Base-by-base conservation (phyloP, 169 alveolate genomes). In the Cryptosporidium meleagridis region DNA sequence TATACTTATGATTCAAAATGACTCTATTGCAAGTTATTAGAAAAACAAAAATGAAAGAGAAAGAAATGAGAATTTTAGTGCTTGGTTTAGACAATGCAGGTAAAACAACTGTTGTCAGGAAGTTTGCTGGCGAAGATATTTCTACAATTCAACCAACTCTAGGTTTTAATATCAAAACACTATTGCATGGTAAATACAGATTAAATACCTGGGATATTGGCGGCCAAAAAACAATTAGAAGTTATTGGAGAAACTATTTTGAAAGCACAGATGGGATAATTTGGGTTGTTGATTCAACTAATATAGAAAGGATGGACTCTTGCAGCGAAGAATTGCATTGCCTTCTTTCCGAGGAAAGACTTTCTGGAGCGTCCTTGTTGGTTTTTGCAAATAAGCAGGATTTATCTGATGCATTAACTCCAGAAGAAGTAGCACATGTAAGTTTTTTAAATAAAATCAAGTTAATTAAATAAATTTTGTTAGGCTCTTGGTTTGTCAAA, bases 121-220 rank as follows among this genome's bases (percentile, higher is more conserved):
- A 97, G 51, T 93, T 97, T 91, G 94, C 95, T 70, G 98, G 98
- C 2, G 99, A 97, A 91, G 98, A 97, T 93, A 95, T 94, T 48
- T 92, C 94, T 44, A 91, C 91, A 69, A 95, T 97, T 65, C 95
- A 96, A 68, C 99, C 99, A 9, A 98, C 99, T 39, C 94, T 97
- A 61, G 99, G 99, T 10, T 98, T 98, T 91, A 91, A 91, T 91
- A 89, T 70, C 44, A 72, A 85, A 70, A 91, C 85, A 9, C 41
- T 52, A 16, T 39, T 51, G 4, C 37, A 85, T 59, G 93, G 70
- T 53, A 96, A 95, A 29, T 96, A 94, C 65, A 94, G 95, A 62
- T 91, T 98, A 29, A 97, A 97, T 94, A 92, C 97, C 69, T 99
- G 99, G 99, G 99, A 99, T 92, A 98, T 99, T 21, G 99, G 99